Conservation (phyloP, 306 rosid genomes). For the Lathyrus tuberosus region DNA sequence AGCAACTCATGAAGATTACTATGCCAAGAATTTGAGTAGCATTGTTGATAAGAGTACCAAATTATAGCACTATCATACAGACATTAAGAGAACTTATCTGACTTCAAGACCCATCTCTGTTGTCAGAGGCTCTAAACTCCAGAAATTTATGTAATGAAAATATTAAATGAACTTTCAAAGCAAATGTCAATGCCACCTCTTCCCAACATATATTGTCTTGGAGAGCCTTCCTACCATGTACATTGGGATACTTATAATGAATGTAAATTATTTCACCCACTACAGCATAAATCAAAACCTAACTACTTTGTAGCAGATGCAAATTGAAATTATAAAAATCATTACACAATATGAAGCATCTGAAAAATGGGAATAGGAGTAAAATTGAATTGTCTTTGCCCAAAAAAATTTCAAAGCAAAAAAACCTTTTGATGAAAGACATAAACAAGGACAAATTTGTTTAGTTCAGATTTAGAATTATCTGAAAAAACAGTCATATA, state of each 20-base stretch:
- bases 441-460: slow-evolving; percentile 2
- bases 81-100: slow-evolving; percentile 74
- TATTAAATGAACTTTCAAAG: slow-evolving; percentile 63
- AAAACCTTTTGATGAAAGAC: slow-evolving; percentile 1
- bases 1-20: slow-evolving; percentile 96
- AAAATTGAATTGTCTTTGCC: slow-evolving; percentile 9
- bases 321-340: slow-evolving; percentile 38
- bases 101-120: slow-evolving; percentile 79
- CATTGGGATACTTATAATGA: slow-evolving; percentile 51
- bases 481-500: background rate
- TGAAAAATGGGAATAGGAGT: background rate
- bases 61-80: slow-evolving; percentile 66
- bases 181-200: slow-evolving; percentile 58
- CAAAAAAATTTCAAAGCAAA: slow-evolving; percentile 4
- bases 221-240: slow-evolving; percentile 60
- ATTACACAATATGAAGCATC: slow-evolving; percentile 27
- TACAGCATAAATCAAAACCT: slow-evolving; percentile 39
- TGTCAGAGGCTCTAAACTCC: slow-evolving; percentile 74
- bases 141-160: slow-evolving; percentile 56
- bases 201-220: slow-evolving; percentile 60
- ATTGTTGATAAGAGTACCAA: slow-evolving; percentile 89
- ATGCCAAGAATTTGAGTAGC: slow-evolving; percentile 93
- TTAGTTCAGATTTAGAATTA: background rate
- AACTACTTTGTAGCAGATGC: slow-evolving; percentile 44
- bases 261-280: slow-evolving; percentile 45